phyloP scores from a whole-genome alignment of 2,329 filamentous ascomycete genomes.

The Venturia effusa region DNA sequence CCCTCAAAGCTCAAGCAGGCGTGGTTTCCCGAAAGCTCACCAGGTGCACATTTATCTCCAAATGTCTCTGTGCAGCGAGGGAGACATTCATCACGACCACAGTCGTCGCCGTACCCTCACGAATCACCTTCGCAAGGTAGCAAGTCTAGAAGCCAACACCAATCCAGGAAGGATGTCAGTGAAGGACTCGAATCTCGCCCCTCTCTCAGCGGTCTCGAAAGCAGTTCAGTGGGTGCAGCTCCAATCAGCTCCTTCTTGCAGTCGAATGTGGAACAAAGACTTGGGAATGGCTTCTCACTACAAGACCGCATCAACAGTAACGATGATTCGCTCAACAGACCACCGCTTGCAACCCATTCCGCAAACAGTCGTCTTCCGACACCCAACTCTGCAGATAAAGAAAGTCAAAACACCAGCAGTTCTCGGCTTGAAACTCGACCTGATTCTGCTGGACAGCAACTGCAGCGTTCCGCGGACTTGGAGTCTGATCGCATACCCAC shows the following conservation, averaged over 20 bases:
- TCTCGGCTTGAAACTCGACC: neutral
- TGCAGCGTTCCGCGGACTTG: neutral
- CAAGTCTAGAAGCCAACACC: neutral
- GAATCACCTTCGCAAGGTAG: neutral
- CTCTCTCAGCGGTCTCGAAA: neutral
- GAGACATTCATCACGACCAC: neutral
- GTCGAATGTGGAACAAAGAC: neutral
- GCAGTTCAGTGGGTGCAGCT: neutral
- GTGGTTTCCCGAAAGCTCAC: neutral
- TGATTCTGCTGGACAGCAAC: neutral
- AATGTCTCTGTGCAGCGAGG: neutral
- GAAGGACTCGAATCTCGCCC: neutral
- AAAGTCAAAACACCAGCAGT: neutral
- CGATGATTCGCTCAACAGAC: neutral
- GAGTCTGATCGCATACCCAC: neutral
- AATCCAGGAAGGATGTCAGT: neutral
- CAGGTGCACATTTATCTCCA: neutral
- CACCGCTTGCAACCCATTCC: neutral
- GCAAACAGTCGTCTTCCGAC: constrained; percentile 10
- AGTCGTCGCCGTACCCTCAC: neutral
- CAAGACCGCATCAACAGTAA: neutral
- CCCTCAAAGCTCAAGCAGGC: neutral
- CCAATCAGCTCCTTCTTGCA: neutral
- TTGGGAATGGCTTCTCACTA: neutral
- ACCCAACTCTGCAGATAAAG: constrained; percentile 2